Evolutionary conservation across 2,329 filamentous ascomycete genomes (phyloP).

Genomic region (Colletotrichum plurivorum): DNA sequence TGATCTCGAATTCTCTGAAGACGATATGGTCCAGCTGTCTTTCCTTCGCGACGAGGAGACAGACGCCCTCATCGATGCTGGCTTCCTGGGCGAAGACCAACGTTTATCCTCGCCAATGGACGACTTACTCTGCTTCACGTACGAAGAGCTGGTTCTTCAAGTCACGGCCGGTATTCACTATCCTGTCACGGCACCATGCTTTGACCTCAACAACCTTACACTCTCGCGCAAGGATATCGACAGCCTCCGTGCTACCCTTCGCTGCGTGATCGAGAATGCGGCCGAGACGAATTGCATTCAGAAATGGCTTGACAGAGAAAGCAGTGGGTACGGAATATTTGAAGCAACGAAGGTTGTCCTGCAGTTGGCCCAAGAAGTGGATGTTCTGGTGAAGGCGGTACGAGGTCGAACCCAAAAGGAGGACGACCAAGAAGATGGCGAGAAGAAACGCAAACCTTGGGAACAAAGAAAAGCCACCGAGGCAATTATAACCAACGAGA

Average conservation of each 20-base stretch:
- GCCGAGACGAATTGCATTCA: slow-evolving; percentile 42
- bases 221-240: slow-evolving; percentile 42
- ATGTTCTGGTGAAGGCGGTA: slow-evolving; percentile 39
- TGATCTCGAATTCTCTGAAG: slow-evolving; percentile 40
- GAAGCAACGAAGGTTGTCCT: slow-evolving; percentile 42
- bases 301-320: slow-evolving; percentile 43
- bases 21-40: slow-evolving; percentile 47
- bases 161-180: slow-evolving; percentile 44
- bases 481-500: slow-evolving; percentile 41
- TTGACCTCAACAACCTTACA: slow-evolving; percentile 40
- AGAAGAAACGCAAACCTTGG: slow-evolving; percentile 32
- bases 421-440: background rate
- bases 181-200: slow-evolving; percentile 42
- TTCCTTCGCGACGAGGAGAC: slow-evolving; percentile 48
- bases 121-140: slow-evolving; percentile 40
- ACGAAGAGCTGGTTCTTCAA: slow-evolving; percentile 45
- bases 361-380: slow-evolving; percentile 1
- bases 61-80: slow-evolving; percentile 45
- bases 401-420: slow-evolving; percentile 1
- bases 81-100: slow-evolving; percentile 42
- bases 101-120: slow-evolving; percentile 43
- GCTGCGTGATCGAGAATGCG: slow-evolving; percentile 39
- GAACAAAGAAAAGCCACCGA: slow-evolving; percentile 22
- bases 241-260: slow-evolving; percentile 40
- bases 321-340: slow-evolving; percentile 44